Evolutionary conservation across 1,139 yeast genomes (phyloP).

Genomic region (Debaryomycetaceae sp.): DNA sequence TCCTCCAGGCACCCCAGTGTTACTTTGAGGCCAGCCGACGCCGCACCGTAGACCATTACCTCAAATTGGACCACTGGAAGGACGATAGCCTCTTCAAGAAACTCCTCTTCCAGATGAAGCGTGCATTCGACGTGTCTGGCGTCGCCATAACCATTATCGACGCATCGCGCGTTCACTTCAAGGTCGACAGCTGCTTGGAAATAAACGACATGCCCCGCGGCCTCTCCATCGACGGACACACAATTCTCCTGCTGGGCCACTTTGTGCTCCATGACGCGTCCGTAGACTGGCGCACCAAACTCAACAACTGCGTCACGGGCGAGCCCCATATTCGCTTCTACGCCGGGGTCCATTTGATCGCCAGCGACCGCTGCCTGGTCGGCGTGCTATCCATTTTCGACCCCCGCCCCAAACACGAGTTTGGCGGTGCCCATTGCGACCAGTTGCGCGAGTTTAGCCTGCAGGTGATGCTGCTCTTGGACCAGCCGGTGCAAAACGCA

Average conservation of each 20-base stretch:
- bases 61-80: constrained; percentile 41
- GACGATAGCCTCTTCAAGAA: constrained; percentile 27
- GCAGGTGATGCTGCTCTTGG: constrained; percentile 34
- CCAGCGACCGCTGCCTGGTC: constrained; percentile 23
- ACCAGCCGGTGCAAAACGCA: constrained; percentile 17
- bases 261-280: constrained; percentile 49
- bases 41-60: constrained; percentile 30
- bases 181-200: constrained; percentile 36
- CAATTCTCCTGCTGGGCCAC: constrained; percentile 45
- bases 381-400: constrained; percentile 59
- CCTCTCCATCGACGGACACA: constrained; percentile 56
- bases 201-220: constrained; percentile 41
- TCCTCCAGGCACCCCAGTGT: constrained; percentile 51
- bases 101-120: constrained; percentile 22
- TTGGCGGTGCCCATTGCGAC: constrained; percentile 23
- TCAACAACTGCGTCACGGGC: constrained; percentile 54
- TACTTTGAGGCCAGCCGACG: constrained; percentile 33
- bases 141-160: constrained; percentile 50
- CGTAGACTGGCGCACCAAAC: constrained; percentile 54
- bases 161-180: constrained; percentile 34
- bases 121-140: constrained; percentile 34
- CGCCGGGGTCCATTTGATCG: constrained; percentile 47
- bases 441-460: constrained; percentile 26
- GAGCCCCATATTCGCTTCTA: constrained; percentile 50
- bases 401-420: constrained; percentile 26